phyloP scores from a whole-genome alignment of 108 stramenopile species.

The Cyclostephanos tholiformis region DNA sequence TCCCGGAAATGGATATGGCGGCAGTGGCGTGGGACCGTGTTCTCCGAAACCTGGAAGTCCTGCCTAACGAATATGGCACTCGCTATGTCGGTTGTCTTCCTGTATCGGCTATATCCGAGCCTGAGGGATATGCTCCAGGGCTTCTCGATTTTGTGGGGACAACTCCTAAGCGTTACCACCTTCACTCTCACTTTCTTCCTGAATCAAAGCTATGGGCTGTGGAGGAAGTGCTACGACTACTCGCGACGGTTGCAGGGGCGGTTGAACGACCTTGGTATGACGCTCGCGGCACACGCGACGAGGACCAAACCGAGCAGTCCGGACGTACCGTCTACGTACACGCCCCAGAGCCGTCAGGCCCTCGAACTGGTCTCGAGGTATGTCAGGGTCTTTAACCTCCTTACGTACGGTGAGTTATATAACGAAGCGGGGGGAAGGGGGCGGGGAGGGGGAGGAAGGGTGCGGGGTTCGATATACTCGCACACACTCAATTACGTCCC shows the following conservation, averaged over 20 bases:
- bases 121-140: constrained; percentile 50
- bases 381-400: constrained; percentile 82
- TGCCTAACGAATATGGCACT: constrained; percentile 72
- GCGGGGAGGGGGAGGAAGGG: too few species aligned
- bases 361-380: constrained; percentile 80
- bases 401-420: constrained; percentile 58
- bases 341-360: constrained; percentile 68
- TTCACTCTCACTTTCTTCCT: constrained; percentile 93
- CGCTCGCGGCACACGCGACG: constrained; percentile 80
- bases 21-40: constrained; percentile 88
- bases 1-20: constrained; percentile 82
- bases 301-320: constrained; percentile 59
- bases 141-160: constrained; percentile 83
- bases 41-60: constrained; percentile 83
- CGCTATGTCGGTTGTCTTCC: constrained; percentile 56
- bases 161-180: constrained; percentile 81
- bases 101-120: constrained; percentile 53
- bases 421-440: neutral
- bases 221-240: constrained; percentile 86
- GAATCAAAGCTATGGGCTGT: constrained; percentile 86
- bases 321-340: constrained; percentile 71
- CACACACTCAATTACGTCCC: too few species aligned
- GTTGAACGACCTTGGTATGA: constrained; percentile 88
- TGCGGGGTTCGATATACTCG: too few species aligned
- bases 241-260: constrained; percentile 84